phyloP scores from a whole-genome alignment of 2,329 filamentous ascomycete species.

The Monosporascus ibericus region DNA sequence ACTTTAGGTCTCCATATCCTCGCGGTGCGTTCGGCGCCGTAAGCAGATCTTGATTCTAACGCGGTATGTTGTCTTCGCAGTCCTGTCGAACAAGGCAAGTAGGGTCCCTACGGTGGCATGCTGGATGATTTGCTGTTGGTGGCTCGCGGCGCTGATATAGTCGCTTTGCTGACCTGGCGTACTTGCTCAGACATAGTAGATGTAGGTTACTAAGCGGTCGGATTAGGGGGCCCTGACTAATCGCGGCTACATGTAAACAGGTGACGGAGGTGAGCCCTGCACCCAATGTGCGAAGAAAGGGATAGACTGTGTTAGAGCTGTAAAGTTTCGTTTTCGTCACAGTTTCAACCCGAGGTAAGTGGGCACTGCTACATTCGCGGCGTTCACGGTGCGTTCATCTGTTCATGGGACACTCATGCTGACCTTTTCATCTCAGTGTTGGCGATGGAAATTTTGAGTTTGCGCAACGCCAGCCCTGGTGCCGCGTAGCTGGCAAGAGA shows the following conservation, averaged over 20 bases:
- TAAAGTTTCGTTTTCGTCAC: conserved; percentile 6
- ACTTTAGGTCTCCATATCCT: neutral
- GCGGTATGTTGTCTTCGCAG: neutral
- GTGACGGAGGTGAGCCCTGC: conserved; percentile 1
- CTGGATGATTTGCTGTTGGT: neutral
- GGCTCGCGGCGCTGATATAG: neutral
- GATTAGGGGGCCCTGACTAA: neutral
- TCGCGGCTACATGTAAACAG: neutral
- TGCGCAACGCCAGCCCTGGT: conserved; percentile 3
- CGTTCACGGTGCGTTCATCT: neutral
- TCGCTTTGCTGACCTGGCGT: neutral
- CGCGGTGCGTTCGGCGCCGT: neutral
- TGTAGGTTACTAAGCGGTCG: neutral
- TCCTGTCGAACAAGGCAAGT: neutral
- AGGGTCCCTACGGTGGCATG: neutral
- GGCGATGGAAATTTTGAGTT: conserved; percentile 1
- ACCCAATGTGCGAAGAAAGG: conserved; percentile 5
- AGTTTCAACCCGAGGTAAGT: conserved; percentile 5
- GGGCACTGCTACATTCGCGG: neutral
- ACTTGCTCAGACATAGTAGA: neutral
- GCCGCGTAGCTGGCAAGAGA: conserved; percentile 5
- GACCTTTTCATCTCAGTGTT: neutral
- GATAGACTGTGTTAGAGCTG: conserved; percentile 4
- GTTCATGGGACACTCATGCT: neutral
- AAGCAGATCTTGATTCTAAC: neutral